phyloP scores from a whole-genome alignment of 176 grass and related monocot species.

The Secale cereale region DNA sequence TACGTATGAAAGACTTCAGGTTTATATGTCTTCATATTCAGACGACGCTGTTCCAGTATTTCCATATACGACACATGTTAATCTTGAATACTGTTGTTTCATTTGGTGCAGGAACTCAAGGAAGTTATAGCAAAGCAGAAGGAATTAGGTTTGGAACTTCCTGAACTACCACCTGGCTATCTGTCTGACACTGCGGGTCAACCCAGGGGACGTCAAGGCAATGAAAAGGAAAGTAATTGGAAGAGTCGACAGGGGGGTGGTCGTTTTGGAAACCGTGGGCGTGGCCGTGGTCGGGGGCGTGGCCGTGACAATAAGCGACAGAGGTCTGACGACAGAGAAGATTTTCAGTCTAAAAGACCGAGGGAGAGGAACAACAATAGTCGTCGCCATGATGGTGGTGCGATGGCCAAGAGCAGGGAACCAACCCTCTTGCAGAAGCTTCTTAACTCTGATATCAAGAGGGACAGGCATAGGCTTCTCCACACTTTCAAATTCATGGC shows the following conservation, averaged over 20 bases:
- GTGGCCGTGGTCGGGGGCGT: not conserved
- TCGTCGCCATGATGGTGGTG: not conserved
- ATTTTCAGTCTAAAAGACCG: slow-evolving; percentile 38
- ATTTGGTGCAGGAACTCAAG: slow-evolving; percentile 77
- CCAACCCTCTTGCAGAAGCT: slow-evolving; percentile 87
- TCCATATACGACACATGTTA: not conserved
- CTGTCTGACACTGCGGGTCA: slow-evolving; percentile 54
- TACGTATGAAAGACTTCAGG: not conserved
- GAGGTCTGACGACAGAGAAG: slow-evolving; percentile 27
- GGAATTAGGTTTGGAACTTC: slow-evolving; percentile 80
- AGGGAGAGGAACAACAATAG: slow-evolving; percentile 35
- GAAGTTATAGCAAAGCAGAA: slow-evolving; percentile 77
- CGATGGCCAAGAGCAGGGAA: slow-evolving; percentile 40
- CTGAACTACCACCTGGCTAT: slow-evolving; percentile 76
- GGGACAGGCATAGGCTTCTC: slow-evolving; percentile 69
- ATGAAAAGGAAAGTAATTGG: slow-evolving; percentile 29
- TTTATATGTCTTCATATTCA: slow-evolving; percentile 12
- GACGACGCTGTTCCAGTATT: slow-evolving; percentile 13
- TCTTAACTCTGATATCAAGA: slow-evolving; percentile 66
- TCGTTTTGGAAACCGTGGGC: slow-evolving; percentile 32
- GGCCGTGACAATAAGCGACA: slow-evolving; percentile 49
- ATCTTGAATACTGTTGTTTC: slow-evolving; percentile 13
- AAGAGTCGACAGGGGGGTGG: slow-evolving; percentile 14
- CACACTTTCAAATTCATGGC: slow-evolving; percentile 74
- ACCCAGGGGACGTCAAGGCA: slow-evolving; percentile 1